Percentiles rank a stretch among this genome's conserved stretches.
Evolutionary conservation across 2,329 filamentous ascomycete species (phyloP).

Genomic region (Aureobasidium sp.): DNA sequence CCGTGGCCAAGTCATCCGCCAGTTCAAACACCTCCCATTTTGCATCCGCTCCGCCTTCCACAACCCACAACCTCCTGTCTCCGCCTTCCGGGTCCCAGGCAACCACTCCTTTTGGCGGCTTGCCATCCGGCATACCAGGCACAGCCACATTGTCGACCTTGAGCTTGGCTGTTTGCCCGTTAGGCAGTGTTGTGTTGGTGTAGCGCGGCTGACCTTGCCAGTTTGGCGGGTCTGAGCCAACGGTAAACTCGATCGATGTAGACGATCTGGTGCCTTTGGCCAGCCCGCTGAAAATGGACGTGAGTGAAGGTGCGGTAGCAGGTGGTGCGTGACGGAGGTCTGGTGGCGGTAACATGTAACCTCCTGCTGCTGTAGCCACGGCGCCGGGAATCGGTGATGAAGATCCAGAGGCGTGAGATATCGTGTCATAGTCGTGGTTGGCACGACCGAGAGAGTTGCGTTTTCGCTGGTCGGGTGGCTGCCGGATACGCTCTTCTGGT

Average conservation of each 20-base stretch:
- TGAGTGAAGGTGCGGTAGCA: conserved; percentile 9
- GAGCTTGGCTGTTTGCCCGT: conserved; percentile 25
- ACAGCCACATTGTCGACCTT: conserved; percentile 35
- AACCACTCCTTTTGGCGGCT: conserved; percentile 71
- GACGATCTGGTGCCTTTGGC: conserved; percentile 41
- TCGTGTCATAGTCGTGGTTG: conserved; percentile 9
- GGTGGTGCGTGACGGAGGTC: conserved; percentile 17
- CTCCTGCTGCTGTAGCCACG: conserved; percentile 21
- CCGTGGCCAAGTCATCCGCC: conserved; percentile 15
- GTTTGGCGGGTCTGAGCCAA: conserved; percentile 59
- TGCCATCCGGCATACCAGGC: conserved; percentile 43
- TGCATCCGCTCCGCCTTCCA: conserved; percentile 27
- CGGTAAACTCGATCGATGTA: conserved; percentile 69
- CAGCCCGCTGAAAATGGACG: conserved; percentile 31
- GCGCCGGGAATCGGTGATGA: conserved; percentile 13
- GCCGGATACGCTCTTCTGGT: conserved; percentile 24
- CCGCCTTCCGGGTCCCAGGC: conserved; percentile 52
- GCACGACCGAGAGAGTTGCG: conserved; percentile 4
- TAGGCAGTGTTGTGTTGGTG: conserved; percentile 27
- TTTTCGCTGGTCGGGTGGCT: conserved; percentile 16
- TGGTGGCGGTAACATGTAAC: conserved; percentile 24
- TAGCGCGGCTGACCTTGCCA: conserved; percentile 27
- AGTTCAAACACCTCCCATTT: conserved; percentile 29
- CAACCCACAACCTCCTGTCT: conserved; percentile 21
- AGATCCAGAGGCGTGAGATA: conserved; percentile 13